Base-by-base conservation (phyloP, 2,329 filamentous ascomycete genomes). In the Fusarium decemcellulare region DNA sequence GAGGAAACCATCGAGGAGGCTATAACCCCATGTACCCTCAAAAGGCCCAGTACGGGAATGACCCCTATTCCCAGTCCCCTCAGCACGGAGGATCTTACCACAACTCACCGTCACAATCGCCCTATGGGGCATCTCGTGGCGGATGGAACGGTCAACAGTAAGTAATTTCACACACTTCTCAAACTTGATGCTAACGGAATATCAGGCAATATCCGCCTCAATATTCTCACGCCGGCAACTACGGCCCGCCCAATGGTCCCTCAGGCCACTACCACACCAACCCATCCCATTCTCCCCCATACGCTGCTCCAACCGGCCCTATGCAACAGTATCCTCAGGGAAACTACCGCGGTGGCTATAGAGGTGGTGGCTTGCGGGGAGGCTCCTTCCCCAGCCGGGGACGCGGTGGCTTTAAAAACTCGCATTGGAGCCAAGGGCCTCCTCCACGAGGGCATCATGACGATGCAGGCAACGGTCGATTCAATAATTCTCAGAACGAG, bases 341-440 rank as follows among this genome's bases (percentile, higher is more conserved):
- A 1, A 81, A 81, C 54, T 84, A 83, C 52, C 82, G 85, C 18
- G 82, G 82, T 18, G 75, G 74, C 14, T 82, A 83, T 78, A 76
- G 90, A 70, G 88, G 88, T 18, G 86, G 86, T 40, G 82, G 84
- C 15, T 91, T 90, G 73, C 87, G 91, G 55, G 90, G 90, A 37
- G 87, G 85, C 62, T 85, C 88, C 59, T 89, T 87, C 73, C 72
- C 82, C 48, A 82, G 81, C 32, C 83, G 88, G 51, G 85, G 85
- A 42, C 86, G 91, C 54, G 89, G 90, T 37, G 90, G 80, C 87
- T 91, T 83, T 85, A 90, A 80, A 89, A 92, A 80, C 78, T 69
- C 90, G 3, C 92, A 93, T 47, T 95, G 93, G 92, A 73, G 67
- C 15, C 68, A 72, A 60, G 71, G 67, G 4, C 65, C 73, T 16